Conservation (phyloP, 257 asterid genomes). For the Lantana camara region DNA sequence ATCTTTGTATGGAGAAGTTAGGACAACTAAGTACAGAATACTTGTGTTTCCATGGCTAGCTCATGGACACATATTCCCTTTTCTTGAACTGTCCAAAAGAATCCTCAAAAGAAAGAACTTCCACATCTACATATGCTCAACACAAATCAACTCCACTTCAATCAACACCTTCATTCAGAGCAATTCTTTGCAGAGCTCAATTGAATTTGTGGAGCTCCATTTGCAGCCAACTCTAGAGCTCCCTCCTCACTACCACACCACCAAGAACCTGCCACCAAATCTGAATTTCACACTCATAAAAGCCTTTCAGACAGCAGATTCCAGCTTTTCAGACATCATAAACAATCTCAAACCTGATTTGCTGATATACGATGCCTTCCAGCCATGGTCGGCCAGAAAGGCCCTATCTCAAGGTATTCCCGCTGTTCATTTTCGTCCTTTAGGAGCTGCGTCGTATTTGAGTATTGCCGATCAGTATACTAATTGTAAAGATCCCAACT, state of each 20-base stretch:
- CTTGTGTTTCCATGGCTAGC: not conserved
- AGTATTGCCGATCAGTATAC: not conserved
- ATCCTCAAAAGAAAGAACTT: not conserved
- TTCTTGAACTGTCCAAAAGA: not conserved
- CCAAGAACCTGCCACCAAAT: not conserved
- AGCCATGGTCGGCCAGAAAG: not conserved
- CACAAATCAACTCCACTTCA: not conserved
- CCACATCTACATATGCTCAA: not conserved
- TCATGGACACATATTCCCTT: too few relatives aligned
- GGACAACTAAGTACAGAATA: not conserved
- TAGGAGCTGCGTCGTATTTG: not conserved
- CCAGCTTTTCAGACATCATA: not conserved
- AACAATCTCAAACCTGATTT: not conserved
- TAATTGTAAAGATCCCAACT: not conserved
- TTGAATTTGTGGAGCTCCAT: not conserved
- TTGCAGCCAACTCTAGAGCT: not conserved
- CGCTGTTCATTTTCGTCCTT: not conserved
- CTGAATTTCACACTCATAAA: not conserved
- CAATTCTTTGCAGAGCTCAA: not conserved
- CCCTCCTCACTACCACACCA: conserved; percentile 3
- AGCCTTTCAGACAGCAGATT: not conserved
- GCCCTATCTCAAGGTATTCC: not conserved
- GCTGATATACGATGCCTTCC: not conserved
- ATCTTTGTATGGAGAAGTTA: too few relatives aligned
- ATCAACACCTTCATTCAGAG: not conserved